phyloP scores from a whole-genome alignment of 1,284 basidiomycete genomes.

The Rhodotorula sp. region DNA sequence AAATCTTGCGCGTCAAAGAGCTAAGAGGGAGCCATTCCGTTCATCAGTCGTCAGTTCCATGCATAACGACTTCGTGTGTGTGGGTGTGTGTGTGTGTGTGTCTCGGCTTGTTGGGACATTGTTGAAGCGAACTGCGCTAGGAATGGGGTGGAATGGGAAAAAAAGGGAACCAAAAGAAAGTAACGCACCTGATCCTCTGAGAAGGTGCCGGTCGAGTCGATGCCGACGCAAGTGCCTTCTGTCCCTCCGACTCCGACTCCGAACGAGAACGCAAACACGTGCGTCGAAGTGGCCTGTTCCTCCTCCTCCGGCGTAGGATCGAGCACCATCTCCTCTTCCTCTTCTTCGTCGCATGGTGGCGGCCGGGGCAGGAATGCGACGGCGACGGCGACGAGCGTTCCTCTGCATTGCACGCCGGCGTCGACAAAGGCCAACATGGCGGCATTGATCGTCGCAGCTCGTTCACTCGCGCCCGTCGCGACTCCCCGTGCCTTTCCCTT shows the following conservation, averaged over 20 bases:
- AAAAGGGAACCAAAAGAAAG: slow-evolving; percentile 22
- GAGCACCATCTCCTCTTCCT: slow-evolving; percentile 68
- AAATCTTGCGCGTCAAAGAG: slow-evolving; percentile 39
- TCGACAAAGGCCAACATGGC: slow-evolving; percentile 53
- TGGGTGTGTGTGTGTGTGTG: no score
- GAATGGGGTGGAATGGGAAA: no score
- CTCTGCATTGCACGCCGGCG: slow-evolving; percentile 52
- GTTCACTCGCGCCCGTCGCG: slow-evolving; percentile 41
- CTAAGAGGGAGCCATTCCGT: no score
- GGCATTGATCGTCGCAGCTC: slow-evolving; percentile 59
- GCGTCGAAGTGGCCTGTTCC: slow-evolving; percentile 60
- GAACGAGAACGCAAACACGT: slow-evolving; percentile 55
- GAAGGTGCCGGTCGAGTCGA: slow-evolving; percentile 50
- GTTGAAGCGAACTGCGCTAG: no score
- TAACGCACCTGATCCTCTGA: slow-evolving; percentile 47
- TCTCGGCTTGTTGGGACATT: no score
- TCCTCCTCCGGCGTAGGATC: slow-evolving; percentile 67
- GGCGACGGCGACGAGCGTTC: slow-evolving; percentile 51
- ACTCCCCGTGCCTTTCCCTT: slow-evolving; percentile 42
- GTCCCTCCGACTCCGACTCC: slow-evolving; percentile 44
- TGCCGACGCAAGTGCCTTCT: slow-evolving; percentile 52
- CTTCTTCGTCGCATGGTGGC: slow-evolving; percentile 47
- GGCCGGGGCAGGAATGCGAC: slow-evolving; percentile 50
- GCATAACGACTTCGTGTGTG: no score
- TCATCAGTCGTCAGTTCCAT: no score